Percentiles rank a stretch among this genome's conserved stretches.
phyloP scores from a whole-genome alignment of 2,329 filamentous ascomycete species.

The Penicillium aurantiogriseum region DNA sequence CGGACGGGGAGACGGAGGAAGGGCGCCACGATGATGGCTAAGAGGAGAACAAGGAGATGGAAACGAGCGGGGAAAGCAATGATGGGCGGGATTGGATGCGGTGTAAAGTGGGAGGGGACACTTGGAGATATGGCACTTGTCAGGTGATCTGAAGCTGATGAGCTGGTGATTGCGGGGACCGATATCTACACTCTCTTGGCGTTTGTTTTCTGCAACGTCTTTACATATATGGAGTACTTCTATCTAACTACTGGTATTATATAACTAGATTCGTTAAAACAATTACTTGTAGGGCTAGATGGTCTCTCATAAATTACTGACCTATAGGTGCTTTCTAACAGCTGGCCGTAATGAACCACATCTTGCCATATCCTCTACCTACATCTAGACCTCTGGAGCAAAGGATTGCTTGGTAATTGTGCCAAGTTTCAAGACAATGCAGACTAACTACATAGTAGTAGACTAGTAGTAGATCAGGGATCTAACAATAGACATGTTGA shows the following conservation, averaged over 20 bases:
- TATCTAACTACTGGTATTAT: too few relatives aligned
- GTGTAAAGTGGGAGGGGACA: slow-evolving; percentile 9
- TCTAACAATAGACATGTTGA: not conserved
- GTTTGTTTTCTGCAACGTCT: not conserved
- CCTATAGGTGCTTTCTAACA: not conserved
- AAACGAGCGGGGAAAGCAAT: slow-evolving; percentile 23
- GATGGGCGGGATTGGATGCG: slow-evolving; percentile 18
- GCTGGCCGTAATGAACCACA: not conserved
- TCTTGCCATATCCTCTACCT: not conserved
- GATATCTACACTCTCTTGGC: slow-evolving; percentile 3
- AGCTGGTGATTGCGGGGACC: slow-evolving; percentile 5
- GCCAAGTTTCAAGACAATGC: not conserved
- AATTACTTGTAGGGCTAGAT: too few relatives aligned
- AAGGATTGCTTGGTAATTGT: not conserved
- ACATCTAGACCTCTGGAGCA: not conserved
- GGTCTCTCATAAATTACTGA: not conserved
- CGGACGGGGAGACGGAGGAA: slow-evolving; percentile 38
- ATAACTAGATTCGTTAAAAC: not conserved
- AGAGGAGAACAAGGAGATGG: slow-evolving; percentile 31
- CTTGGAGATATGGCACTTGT: not conserved
- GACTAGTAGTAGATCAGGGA: not conserved
- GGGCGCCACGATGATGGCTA: slow-evolving; percentile 48
- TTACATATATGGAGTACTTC: not conserved
- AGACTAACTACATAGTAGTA: not conserved
- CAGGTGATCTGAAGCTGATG: slow-evolving; percentile 7